Base-by-base conservation (phyloP, 1,139 yeast genomes). In the Scheffersomyces quercinus region DNA sequence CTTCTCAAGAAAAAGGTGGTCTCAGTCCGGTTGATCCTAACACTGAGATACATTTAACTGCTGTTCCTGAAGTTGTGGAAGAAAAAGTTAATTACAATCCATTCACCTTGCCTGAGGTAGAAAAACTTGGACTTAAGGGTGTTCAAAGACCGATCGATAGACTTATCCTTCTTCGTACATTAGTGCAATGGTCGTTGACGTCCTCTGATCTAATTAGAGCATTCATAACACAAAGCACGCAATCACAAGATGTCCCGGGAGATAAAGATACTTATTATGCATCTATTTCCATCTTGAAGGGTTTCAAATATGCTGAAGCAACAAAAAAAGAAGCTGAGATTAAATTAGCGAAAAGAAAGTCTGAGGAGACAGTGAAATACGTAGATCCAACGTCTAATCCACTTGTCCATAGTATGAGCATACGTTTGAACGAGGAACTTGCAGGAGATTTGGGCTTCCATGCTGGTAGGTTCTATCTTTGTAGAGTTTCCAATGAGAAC, bases 111-210 rank as follows among this genome's bases (percentile, higher is more conserved):
- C 58, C 67, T 3, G 74, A 68, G 2, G 70, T 81, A 44, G 81
- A 73, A 41, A 56, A 56, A 9, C 36, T 52, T 1, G 85, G 85
- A 1, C 55, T 80, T 20, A 55, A 62, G 3, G 81, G 79, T 0
- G 59, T 81, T 26, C 44, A 47, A 9, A 50, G 59, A 9, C 81
- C 85, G 0, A 39, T 43, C 3, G 81, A 81, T 47, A 59, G 85
- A 41, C 58, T 81, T 15, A 62, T 79, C 8, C 52, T 80, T 51
- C 48, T 81, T 16, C 67, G 80, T 36, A 60, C 74, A 0, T 58
- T 81, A 45, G 66, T 68, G 1, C 76, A 74, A 45, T 81, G 85
- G 85, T 64, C 77, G 29, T 52, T 75, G 3, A 53, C 74, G 0
- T 58, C 71, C 9, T 78, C 83, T 0, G 76, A 74, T 14, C 54